Evolutionary conservation across 2,329 filamentous ascomycete genomes (phyloP), one percentile per base, ranked within the genome.

Genomic region (Nannizziopsis barbatae): DNA sequence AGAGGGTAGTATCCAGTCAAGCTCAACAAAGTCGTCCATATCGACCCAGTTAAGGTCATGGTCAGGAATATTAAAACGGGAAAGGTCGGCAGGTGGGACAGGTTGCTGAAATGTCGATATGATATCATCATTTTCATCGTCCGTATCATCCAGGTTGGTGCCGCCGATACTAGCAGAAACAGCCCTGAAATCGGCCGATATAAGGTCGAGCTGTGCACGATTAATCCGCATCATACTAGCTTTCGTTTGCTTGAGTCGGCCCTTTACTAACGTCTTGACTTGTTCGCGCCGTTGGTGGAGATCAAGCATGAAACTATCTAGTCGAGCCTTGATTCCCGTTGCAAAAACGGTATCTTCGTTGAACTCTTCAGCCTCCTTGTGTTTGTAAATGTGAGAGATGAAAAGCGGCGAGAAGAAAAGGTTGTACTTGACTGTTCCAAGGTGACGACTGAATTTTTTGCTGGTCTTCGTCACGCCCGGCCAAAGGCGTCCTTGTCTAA

Each of bases 381-480:
- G 92, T 65, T 95, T 96, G 71, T 98, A 98, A 30, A 98, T 88
- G 59, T 98, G 92, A 57, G 89, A 93, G 54, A 98, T 78, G 65
- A 94, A 98, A 1, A 98, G 71, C 0, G 92, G 92, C 1, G 92
- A 94, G 12, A 98, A 73, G 2, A 96, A 75, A 17, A 98, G 71
- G 53, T 90, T 95, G 70, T 96, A 96, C 71, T 98, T 98, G 72
- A 98, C 89, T 7, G 93, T 98, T n/a, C 88, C 90, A 53, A 98
- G 72, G 66, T 98, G 93, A 43, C 92, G 80, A 11, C 90, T 90
- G 63, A 98, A 98, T 64, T 98, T 98, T 70, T 98, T 98, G 73
- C 87, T 95, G 40, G 87, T 92, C 72, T 95, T 95, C 57, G 95
- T 92, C 18, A 88, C 77, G 0, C 87, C 88, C 5, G 89, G 90